These are phyloP conservation scores for Rosa rugosa DNA, from an alignment of 306 rosid genomes.

Conservation along the genomic window DNA sequence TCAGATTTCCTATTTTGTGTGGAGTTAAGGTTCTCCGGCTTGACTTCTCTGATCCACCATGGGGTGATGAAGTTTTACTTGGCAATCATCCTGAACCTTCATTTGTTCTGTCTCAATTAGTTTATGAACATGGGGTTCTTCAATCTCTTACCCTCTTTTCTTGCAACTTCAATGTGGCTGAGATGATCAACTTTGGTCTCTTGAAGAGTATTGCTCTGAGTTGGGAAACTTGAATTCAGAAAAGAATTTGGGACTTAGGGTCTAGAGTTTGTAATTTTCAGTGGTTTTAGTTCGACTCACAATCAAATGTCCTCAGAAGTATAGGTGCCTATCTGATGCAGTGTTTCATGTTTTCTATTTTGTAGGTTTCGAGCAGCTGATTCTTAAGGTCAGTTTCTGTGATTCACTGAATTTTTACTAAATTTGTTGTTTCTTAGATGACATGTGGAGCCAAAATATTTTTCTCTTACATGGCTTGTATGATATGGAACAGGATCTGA, in stretches of 20 bases:
- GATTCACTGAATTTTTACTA: neutral
- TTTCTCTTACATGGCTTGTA: neutral
- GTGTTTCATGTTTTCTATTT: no score
- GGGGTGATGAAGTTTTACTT: slow-evolving; percentile 10
- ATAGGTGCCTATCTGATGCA: no score
- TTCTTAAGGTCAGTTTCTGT: no score
- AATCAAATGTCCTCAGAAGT: no score
- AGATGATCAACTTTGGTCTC: neutral
- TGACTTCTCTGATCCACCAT: slow-evolving; percentile 34
- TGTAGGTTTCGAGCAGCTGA: no score
- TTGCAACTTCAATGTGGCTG: slow-evolving; percentile 15
- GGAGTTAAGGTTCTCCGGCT: slow-evolving; percentile 24
- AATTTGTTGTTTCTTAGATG: neutral
- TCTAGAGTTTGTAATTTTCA: no score
- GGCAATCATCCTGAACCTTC: neutral
- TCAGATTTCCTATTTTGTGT: slow-evolving; percentile 18
- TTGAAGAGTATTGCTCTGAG: slow-evolving; percentile 2
- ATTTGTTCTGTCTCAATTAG: slow-evolving; percentile 24
- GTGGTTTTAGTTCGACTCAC: no score
- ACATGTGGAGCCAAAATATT: neutral
- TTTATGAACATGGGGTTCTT: slow-evolving; percentile 15
- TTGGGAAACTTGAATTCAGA: no score
- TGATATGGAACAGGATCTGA: slow-evolving; percentile 32
- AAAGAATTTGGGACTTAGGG: no score
- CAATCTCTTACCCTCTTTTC: slow-evolving; percentile 27